Evolutionary conservation across 805 yeast species (phyloP).

Genomic region (Candida tallmaniae): DNA sequence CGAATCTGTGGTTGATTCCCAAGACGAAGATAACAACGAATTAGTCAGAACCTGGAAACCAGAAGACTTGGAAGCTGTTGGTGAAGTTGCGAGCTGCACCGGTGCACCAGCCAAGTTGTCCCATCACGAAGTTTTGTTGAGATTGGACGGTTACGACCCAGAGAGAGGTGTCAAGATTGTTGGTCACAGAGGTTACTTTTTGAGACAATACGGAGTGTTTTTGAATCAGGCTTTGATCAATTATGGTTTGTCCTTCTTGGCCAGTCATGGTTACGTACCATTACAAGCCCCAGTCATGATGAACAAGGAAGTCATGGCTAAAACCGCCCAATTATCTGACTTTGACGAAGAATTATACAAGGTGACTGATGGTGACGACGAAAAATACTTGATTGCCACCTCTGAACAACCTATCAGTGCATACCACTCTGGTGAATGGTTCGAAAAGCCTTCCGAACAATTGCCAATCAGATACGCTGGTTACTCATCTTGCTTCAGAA

Average conservation of each 20-base stretch:
- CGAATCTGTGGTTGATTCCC: conserved; percentile 80
- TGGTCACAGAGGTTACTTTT: conserved; percentile 97
- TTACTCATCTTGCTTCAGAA: conserved; percentile 96
- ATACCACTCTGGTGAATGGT: conserved; percentile 96
- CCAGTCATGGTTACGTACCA: conserved; percentile 75
- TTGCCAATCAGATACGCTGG: conserved; percentile 97
- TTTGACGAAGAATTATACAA: conserved; percentile 98
- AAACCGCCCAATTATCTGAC: conserved; percentile 96
- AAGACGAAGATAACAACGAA: conserved; percentile 88
- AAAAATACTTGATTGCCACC: conserved; percentile 95
- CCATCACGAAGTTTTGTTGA: conserved; percentile 90
- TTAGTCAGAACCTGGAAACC: conserved; percentile 87
- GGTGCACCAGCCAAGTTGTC: conserved; percentile 75
- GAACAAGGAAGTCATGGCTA: conserved; percentile 99
- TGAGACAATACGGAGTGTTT: conserved; percentile 93
- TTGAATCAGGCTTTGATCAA: conserved; percentile 96
- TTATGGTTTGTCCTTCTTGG: conserved; percentile 85
- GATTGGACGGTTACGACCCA: conserved; percentile 97
- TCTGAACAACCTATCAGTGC: conserved; percentile 99
- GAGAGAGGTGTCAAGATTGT: conserved; percentile 97
- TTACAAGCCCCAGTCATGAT: conserved; percentile 99
- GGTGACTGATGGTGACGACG: conserved; percentile 95
- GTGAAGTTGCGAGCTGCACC: conserved; percentile 69
- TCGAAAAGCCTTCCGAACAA: conserved; percentile 95
- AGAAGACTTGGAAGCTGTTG: conserved; percentile 55